Evolutionary conservation across 148 eudicot species (phyloP).

Genomic region (Fagopyrum homotropicum): DNA sequence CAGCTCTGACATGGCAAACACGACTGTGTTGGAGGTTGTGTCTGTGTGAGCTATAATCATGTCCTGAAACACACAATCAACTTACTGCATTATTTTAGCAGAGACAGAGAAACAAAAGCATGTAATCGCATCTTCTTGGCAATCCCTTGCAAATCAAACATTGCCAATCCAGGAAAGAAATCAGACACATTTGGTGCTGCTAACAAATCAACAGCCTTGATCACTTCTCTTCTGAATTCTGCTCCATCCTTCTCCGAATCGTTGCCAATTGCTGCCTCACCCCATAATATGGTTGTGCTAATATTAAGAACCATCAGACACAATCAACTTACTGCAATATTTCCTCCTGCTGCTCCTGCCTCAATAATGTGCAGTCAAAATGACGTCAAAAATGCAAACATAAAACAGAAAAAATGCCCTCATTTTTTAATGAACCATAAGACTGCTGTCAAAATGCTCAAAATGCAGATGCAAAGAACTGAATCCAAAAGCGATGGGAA

Average conservation of each 20-base stretch:
- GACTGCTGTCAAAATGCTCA: no score
- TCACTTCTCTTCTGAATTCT: slow-evolving; percentile 48
- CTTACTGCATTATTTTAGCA: not conserved
- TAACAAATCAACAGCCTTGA: slow-evolving; percentile 17
- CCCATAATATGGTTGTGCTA: slow-evolving; percentile 76
- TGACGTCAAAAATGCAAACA: no score
- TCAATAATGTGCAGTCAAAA: no score
- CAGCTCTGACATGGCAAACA: slow-evolving; percentile 55
- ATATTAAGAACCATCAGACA: slow-evolving; percentile 45
- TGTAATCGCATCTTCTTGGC: not conserved
- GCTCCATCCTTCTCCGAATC: slow-evolving; percentile 36
- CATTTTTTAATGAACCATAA: no score
- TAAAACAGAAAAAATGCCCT: no score
- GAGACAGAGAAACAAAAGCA: not conserved
- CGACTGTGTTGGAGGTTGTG: slow-evolving; percentile 48
- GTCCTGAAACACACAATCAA: slow-evolving; percentile 29
- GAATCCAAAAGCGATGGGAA: no score
- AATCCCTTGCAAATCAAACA: slow-evolving; percentile 20
- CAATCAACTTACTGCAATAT: no score
- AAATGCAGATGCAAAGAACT: no score
- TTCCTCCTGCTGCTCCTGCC: no score
- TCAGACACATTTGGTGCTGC: slow-evolving; percentile 16
- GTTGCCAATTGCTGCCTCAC: slow-evolving; percentile 41
- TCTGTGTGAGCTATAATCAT: slow-evolving; percentile 66
- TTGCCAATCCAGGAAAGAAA: slow-evolving; percentile 1